Base-by-base conservation (phyloP, 2,329 filamentous ascomycete genomes). In the Xylaria hypoxylon region DNA sequence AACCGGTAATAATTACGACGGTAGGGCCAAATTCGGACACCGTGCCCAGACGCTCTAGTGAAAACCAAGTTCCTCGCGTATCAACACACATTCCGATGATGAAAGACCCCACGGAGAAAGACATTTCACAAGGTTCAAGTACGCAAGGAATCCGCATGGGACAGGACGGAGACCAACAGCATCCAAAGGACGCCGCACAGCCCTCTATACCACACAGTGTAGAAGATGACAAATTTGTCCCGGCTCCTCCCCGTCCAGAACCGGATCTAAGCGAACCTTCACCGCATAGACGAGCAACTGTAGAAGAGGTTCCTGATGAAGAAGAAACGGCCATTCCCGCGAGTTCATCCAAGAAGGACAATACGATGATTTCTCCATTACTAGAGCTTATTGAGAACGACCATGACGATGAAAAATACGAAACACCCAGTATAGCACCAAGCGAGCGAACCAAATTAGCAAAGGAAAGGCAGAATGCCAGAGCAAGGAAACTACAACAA, bases 401-500 rank as follows among this genome's bases (percentile, higher is more conserved):
- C 10, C 8, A 8, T 3, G n/a, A 48, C 24, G n/a, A 42, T 50
- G 51, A 51, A 42, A 40, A 28, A 11, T 5, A 31, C 2, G 50
- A 62, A 26, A 40, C 28, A 7, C 50, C 42, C 19, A 24, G 31
- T 15, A 40, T 50, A 5, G 42, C 31, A 33, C 42, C 60, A n/a
- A 57, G 5, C 5, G 60, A 62, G 24, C 42, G 60, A 42, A 38
- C 22, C 1, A 50, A 11, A n/a, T 15, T 62, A 26, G 60, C 60
- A 42, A 56, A 15, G 24, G 51, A 62, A 62, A 28, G 60, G 8
- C 60, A 62, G 33, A 31, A 62, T 33, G 60, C 60, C 3, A 48
- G 60, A 44, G 60, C 51, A 11, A 42, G 56, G n/a, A 56, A 40
- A 10, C 44, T 62, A 5, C 51, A 31, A 13, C 51, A 57, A 35